Evolutionary conservation across 2,329 filamentous ascomycete genomes (phyloP).

Genomic region (Aspergillus caelatus): DNA sequence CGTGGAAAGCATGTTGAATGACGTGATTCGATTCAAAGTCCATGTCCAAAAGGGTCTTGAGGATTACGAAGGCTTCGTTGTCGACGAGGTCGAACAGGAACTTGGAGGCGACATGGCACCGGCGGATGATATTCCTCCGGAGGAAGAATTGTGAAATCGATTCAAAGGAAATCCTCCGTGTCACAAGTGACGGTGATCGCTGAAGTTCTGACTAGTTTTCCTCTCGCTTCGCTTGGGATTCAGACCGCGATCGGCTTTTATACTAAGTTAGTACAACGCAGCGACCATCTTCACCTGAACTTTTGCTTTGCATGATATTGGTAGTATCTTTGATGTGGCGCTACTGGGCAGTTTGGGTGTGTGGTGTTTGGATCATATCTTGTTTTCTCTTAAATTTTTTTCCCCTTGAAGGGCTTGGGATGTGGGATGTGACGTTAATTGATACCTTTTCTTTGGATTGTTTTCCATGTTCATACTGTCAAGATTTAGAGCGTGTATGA

Average conservation of each 20-base stretch:
- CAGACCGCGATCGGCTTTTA: not conserved
- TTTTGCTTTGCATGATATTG: slow-evolving; percentile 5
- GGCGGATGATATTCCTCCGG: slow-evolving; percentile 23
- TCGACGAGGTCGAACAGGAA: slow-evolving; percentile 88
- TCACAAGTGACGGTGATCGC: slow-evolving; percentile 11
- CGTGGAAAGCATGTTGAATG: slow-evolving; percentile 92
- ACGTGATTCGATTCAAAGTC: slow-evolving; percentile 98
- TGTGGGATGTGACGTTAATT: not conserved
- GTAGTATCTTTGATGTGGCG: slow-evolving; percentile 8
- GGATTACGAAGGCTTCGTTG: slow-evolving; percentile 91
- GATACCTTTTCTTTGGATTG: slow-evolving; percentile 10
- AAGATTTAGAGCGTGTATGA: not conserved
- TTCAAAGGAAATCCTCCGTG: slow-evolving; percentile 6
- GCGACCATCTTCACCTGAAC: not conserved
- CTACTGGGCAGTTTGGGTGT: slow-evolving; percentile 8
- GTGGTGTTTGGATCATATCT: not conserved
- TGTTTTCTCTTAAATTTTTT: not conserved
- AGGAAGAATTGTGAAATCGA: slow-evolving; percentile 17
- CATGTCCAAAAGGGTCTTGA: slow-evolving; percentile 91
- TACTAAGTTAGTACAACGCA: not conserved
- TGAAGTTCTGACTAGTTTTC: not conserved
- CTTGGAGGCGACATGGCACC: slow-evolving; percentile 64
- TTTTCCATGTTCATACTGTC: not conserved
- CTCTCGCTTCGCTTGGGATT: not conserved
- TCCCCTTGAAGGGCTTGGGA: not conserved